Conservation (phyloP, 2,329 filamentous ascomycete species). For the Fusarium equiseti region DNA sequence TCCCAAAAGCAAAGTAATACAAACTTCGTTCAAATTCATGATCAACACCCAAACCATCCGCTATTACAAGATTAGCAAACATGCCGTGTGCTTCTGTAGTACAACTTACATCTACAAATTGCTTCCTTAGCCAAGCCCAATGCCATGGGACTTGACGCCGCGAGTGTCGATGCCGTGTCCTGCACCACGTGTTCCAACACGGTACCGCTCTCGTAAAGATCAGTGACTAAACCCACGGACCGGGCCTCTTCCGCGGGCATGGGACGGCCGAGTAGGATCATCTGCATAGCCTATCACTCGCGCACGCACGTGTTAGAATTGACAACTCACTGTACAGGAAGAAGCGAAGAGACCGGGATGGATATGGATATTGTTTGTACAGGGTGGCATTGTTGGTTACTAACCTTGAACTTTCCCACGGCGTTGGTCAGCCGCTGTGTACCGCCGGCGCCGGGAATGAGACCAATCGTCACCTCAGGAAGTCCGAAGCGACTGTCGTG, state of each 20-base stretch:
- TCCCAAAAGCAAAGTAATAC: slow-evolving; percentile 54
- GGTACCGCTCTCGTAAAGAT: slow-evolving; percentile 45
- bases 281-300: slow-evolving; percentile 49
- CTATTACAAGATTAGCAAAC: slow-evolving; percentile 23
- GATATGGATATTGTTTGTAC: too few relatives aligned
- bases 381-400: too few relatives aligned
- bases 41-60: slow-evolving; percentile 45
- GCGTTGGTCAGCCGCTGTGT: slow-evolving; percentile 56
- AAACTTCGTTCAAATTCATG: slow-evolving; percentile 53
- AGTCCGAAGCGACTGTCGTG: slow-evolving; percentile 54
- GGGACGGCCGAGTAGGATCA: slow-evolving; percentile 48
- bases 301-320: background rate
- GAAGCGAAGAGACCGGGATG: background rate
- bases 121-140: slow-evolving; percentile 49
- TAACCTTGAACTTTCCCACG: slow-evolving; percentile 57
- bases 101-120: slow-evolving; percentile 45
- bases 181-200: slow-evolving; percentile 46
- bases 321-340: background rate
- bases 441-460: slow-evolving; percentile 57
- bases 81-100: background rate
- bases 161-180: slow-evolving; percentile 44
- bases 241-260: slow-evolving; percentile 46
- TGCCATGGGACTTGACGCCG: slow-evolving; percentile 43
- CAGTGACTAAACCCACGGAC: slow-evolving; percentile 45
- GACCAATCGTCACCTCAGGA: slow-evolving; percentile 56